Conservation (phyloP, 2,329 filamentous ascomycete species). For the Lasiodiplodia gonubiensis region DNA sequence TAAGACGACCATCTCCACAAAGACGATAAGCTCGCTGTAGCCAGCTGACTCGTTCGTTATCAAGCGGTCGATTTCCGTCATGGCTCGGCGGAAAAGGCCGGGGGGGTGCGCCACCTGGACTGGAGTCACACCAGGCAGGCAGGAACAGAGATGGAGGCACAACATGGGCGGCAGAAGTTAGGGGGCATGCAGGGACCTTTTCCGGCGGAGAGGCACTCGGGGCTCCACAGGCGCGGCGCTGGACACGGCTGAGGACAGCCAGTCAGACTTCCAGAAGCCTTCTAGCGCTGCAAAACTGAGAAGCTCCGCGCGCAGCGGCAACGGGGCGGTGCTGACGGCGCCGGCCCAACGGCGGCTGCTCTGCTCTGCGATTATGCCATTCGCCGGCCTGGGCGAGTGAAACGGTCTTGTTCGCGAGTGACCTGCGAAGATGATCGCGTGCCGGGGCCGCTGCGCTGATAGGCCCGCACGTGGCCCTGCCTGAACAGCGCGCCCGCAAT, state of each 20-base stretch:
- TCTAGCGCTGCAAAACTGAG: slow-evolving; percentile 5
- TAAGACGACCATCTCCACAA: neutral
- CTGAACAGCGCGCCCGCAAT: slow-evolving; percentile 12
- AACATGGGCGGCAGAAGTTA: neutral
- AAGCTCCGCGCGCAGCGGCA: neutral
- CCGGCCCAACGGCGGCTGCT: slow-evolving; percentile 8
- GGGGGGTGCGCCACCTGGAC: neutral
- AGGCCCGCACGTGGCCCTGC: slow-evolving; percentile 9
- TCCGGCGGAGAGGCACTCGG: neutral
- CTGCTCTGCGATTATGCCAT: slow-evolving; percentile 6
- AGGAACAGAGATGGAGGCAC: slow-evolving; percentile 22
- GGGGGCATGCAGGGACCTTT: slow-evolving; percentile 16
- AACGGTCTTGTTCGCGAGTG: slow-evolving; percentile 18
- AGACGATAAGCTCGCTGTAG: neutral
- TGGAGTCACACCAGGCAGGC: neutral
- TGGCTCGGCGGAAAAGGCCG: neutral
- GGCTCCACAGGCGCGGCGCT: neutral
- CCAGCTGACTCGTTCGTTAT: slow-evolving; percentile 19
- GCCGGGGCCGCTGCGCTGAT: slow-evolving; percentile 14
- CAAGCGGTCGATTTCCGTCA: slow-evolving; percentile 3
- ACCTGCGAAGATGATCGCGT: slow-evolving; percentile 15
- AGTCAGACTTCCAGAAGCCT: slow-evolving; percentile 24
- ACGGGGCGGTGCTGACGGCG: neutral
- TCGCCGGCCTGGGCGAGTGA: slow-evolving; percentile 12
- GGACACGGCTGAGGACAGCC: slow-evolving; percentile 12